A percentile compares a stretch with the other conserved stretches of the same genome.
phyloP scores from a whole-genome alignment of 805 yeast species.

The Millerozyma miso region DNA sequence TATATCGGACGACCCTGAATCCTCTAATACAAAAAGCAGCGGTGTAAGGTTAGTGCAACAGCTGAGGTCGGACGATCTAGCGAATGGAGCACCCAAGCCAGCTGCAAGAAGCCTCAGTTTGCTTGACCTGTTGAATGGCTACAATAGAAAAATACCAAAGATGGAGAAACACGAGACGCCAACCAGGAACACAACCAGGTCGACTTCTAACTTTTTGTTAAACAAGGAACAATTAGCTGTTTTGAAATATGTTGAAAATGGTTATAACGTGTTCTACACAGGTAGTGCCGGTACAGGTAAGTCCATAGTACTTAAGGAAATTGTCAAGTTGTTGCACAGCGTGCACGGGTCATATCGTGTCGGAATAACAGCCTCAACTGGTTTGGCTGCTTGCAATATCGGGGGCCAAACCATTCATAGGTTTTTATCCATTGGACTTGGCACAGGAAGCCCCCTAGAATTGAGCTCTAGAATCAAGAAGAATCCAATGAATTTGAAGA shows the following conservation, averaged over 20 bases:
- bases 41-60: slow-evolving; percentile 3
- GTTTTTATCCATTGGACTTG: slow-evolving; percentile 83
- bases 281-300: slow-evolving; percentile 91
- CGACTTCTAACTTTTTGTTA: slow-evolving; percentile 2
- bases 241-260: slow-evolving; percentile 45
- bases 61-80: neutral
- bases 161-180: slow-evolving; percentile 2
- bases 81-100: neutral
- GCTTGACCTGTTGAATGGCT: slow-evolving; percentile 14
- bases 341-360: slow-evolving; percentile 47
- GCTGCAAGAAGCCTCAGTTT: slow-evolving; percentile 2
- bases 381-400: slow-evolving; percentile 90
- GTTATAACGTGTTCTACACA: slow-evolving; percentile 62
- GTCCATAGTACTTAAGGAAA: slow-evolving; percentile 59
- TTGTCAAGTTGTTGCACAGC: slow-evolving; percentile 51
- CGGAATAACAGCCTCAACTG: slow-evolving; percentile 94
- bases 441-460: slow-evolving; percentile 44
- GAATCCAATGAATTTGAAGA: slow-evolving; percentile 37
- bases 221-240: slow-evolving; percentile 46
- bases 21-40: neutral
- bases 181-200: neutral
- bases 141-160: slow-evolving; percentile 20
- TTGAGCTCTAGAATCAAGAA: slow-evolving; percentile 47
- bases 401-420: slow-evolving; percentile 88
- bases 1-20: neutral